Base-by-base conservation (phyloP, 805 yeast species). In the Clavispora santaluciae region DNA sequence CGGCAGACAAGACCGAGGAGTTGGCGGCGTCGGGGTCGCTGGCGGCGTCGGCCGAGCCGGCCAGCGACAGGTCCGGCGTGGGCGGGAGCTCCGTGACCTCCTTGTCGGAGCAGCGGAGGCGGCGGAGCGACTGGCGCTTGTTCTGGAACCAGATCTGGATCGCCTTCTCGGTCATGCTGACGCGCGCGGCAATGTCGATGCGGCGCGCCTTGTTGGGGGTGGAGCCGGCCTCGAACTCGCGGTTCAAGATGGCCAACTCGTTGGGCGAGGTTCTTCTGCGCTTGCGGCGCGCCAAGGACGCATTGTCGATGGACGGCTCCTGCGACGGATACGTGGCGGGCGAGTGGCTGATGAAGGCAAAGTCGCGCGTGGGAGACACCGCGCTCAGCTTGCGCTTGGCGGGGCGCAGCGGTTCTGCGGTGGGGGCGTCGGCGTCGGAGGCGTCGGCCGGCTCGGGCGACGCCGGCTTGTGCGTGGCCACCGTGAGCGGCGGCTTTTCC, bases 131-230 rank as follows among this genome's bases (percentile, higher is more conserved):
- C 64, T 91, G 97, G 62, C 99, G 78, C 62, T 81, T 86, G 64
- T 93, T 93, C 66, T 93, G 99, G 67, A 93, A 93, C 99, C 99
- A 93, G 48, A 91, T 88, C 67, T 93, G 99, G 25, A 93, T 95
- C 2, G 97, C 96, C 61, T 90, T 88, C 62, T 90, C 97, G n/a
- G 91, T 79, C 98, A 93, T 93, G 51, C 81, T 81, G 30, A 93
- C 95, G 49, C 72, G 77, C 22, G 68, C 62, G 4, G 98, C 96
- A 49, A 93, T 86, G 49, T 82, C 85, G 33, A 78, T 71, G 51
- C 98, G 78, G 56, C 83, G 74, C 34, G 73, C 65, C 59, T 82
- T 83, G 57, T 84, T 83, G 35, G 99, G 99, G 37, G 95, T 87
- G 33, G 80, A 70, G 44, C 95, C 89, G 36, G 67, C 57, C 37